Percentiles rank a stretch among this genome's conserved stretches.
Conservation (phyloP, 2,329 filamentous ascomycete genomes). For the Dactylellina sp. region DNA sequence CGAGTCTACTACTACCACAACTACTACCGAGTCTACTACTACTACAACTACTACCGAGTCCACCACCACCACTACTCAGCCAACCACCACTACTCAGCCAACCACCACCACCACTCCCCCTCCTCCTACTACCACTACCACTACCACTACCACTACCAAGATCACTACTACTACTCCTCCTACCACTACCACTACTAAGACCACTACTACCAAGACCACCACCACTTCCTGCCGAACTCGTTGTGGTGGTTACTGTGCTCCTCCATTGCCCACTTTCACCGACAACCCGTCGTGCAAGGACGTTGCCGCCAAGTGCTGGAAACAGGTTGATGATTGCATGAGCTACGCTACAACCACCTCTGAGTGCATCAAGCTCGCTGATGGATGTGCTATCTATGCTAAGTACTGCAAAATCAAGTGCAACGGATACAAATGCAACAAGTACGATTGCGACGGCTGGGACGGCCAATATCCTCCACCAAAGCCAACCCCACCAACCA, state of each 20-base stretch:
- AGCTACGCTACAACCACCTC: not conserved
- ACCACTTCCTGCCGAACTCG: constrained; percentile 43
- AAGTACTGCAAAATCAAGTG: constrained; percentile 54
- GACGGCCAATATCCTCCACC: constrained; percentile 42
- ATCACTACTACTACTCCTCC: constrained; percentile 5
- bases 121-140: constrained; percentile 8
- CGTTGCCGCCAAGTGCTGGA: constrained; percentile 33
- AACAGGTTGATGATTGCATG: constrained; percentile 43
- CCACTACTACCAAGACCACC: constrained; percentile 30
- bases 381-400: constrained; percentile 29
- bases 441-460: constrained; percentile 51
- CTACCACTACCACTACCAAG: constrained; percentile 4
- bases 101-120: constrained; percentile 12
- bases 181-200: constrained; percentile 17
- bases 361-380: constrained; percentile 17
- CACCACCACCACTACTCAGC: constrained; percentile 16
- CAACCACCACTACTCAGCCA: constrained; percentile 11
- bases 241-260: constrained; percentile 53
- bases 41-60: constrained; percentile 29
- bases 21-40: constrained; percentile 15
- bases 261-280: constrained; percentile 51
- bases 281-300: constrained; percentile 42
- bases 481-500: constrained; percentile 29
- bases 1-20: constrained; percentile 13
- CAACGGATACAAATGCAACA: constrained; percentile 38